Conservation (phyloP, 2,329 filamentous ascomycete species). For the Neocucurbitaria cava region DNA sequence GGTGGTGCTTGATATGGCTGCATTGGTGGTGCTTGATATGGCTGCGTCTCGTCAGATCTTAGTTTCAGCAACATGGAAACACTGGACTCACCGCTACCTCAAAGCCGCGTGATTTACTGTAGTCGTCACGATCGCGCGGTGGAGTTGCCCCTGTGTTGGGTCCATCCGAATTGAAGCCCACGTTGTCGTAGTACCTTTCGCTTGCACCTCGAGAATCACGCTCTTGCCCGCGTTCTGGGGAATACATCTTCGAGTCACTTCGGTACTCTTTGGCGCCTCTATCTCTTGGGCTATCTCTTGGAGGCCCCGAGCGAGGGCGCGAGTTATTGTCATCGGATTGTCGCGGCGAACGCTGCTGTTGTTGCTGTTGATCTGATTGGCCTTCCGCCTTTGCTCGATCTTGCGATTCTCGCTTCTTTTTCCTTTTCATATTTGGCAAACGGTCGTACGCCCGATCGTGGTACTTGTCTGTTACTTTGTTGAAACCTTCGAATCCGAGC, state of each 20-base stretch:
- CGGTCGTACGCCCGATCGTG: slow-evolving; percentile 36
- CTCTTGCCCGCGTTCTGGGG: slow-evolving; percentile 17
- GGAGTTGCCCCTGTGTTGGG: slow-evolving; percentile 21
- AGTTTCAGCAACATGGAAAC: not conserved
- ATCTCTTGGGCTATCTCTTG: not conserved
- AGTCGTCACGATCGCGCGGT: slow-evolving; percentile 18
- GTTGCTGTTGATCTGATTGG: slow-evolving; percentile 3
- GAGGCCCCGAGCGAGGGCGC: not conserved
- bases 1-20: slow-evolving; percentile 10
- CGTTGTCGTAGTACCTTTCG: slow-evolving; percentile 21
- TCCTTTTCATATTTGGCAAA: slow-evolving; percentile 20
- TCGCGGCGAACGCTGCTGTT: slow-evolving; percentile 2
- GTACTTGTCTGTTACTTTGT: slow-evolving; percentile 37
- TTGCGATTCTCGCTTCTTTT: slow-evolving; percentile 8
- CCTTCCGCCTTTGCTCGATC: not conserved
- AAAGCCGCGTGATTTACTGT: slow-evolving; percentile 14
- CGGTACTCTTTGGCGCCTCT: slow-evolving; percentile 6
- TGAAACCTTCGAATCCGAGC: slow-evolving; percentile 45
- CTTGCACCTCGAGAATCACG: slow-evolving; percentile 15
- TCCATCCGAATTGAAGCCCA: slow-evolving; percentile 20
- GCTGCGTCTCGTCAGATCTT: slow-evolving; percentile 7
- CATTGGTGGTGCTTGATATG: slow-evolving; percentile 8
- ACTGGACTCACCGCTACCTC: slow-evolving; percentile 24
- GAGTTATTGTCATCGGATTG: slow-evolving; percentile 15
- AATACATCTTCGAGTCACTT: slow-evolving; percentile 26